These are phyloP conservation scores for Pythium plurisporium DNA, from an alignment of 352 stramenopile genomes.

Conservation along the genomic window DNA sequence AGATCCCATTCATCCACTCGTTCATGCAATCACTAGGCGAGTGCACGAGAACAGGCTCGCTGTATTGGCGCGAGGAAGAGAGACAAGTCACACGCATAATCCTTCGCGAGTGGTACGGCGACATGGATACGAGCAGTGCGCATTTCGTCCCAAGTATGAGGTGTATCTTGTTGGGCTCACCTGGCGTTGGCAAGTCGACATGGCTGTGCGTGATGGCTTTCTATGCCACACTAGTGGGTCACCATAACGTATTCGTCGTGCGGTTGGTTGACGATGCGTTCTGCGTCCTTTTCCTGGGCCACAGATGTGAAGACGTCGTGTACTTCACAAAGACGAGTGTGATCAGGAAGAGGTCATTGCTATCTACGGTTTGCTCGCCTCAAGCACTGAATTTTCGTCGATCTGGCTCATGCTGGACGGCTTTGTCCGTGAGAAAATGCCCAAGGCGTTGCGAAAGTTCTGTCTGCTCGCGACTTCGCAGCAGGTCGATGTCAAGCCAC, in stretches of 20 bases:
- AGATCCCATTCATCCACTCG: too few relatives aligned
- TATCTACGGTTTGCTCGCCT: neutral
- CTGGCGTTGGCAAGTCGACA: slow-evolving; percentile 12
- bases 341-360: neutral
- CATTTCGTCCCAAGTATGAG: too few relatives aligned
- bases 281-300: slow-evolving; percentile 19
- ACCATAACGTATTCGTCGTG: slow-evolving; percentile 22
- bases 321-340: slow-evolving; percentile 2
- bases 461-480: slow-evolving; percentile 5
- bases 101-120: too few relatives aligned
- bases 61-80: too few relatives aligned
- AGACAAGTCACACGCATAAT: too few relatives aligned
- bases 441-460: neutral
- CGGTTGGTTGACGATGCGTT: neutral
- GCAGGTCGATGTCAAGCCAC: slow-evolving; percentile 1
- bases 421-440: slow-evolving; percentile 6
- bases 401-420: slow-evolving; percentile 23
- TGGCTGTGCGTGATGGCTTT: slow-evolving; percentile 13
- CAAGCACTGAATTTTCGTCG: neutral
- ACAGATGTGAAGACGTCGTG: slow-evolving; percentile 7
- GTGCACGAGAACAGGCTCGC: too few relatives aligned
- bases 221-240: slow-evolving; percentile 8
- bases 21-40: too few relatives aligned
- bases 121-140: too few relatives aligned
- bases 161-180: slow-evolving; percentile 12